A percentile compares a stretch with the other conserved stretches of the same genome.
These are phyloP conservation scores for Stygiomarasmius scandens DNA, from an alignment of 1,284 basidiomycete genomes.

Conservation along the genomic window DNA sequence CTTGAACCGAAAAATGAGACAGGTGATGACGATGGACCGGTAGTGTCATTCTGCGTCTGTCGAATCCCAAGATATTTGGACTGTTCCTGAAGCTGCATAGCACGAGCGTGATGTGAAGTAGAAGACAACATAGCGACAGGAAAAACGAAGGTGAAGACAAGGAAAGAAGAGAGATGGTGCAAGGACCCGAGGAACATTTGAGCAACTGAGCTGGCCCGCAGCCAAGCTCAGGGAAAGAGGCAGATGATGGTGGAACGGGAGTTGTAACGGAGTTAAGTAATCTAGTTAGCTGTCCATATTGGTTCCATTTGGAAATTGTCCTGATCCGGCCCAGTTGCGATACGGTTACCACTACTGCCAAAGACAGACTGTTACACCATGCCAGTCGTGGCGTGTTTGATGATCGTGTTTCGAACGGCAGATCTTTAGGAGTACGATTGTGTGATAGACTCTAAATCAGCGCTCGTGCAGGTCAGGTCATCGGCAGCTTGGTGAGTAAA, in stretches of 20 bases:
- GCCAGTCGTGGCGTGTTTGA: too few species aligned
- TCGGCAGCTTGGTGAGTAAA: too few species aligned
- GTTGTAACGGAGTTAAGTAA: background rate
- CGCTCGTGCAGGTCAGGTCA: too few species aligned
- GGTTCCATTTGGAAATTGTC: background rate
- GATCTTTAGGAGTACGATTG: too few species aligned
- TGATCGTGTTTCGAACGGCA: too few species aligned
- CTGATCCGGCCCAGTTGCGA: slow-evolving; percentile 5
- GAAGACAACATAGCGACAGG: background rate
- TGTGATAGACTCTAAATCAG: too few species aligned
- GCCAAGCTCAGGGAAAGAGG: background rate
- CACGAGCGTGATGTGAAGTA: background rate
- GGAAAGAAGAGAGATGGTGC: background rate
- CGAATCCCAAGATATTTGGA: background rate
- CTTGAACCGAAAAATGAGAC: background rate
- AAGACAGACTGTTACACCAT: too few species aligned
- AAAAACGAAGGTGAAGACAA: background rate
- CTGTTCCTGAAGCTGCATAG: background rate
- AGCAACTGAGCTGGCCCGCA: slow-evolving; percentile 1
- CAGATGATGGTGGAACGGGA: background rate
- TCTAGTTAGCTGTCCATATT: background rate
- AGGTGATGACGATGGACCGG: background rate
- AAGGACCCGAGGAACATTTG: background rate
- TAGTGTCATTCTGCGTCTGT: background rate
- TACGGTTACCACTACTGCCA: background rate